Base-by-base conservation (phyloP, 768 basidiomycete genomes). In the Phylloporus scabripes region DNA sequence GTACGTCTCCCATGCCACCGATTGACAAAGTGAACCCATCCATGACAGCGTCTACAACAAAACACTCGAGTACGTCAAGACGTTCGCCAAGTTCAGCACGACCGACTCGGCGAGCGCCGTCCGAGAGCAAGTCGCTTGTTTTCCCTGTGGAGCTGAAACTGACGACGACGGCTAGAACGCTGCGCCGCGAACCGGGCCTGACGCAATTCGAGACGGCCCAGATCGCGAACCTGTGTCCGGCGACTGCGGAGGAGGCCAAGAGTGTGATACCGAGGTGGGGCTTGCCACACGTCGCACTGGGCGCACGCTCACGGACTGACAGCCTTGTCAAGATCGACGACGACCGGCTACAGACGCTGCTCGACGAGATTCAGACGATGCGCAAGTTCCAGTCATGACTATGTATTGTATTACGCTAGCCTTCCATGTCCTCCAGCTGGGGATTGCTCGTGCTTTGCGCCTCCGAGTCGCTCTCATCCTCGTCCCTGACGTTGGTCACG, bases 171-270 rank as follows among this genome's bases (percentile, higher is more conserved):
- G 32, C 8, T 15, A 49, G 48, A 23, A 88, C 87, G 1, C 70
- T 94, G 7, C 78, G 86, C 44, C 75, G 89, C 55, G 89, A 92
- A 60, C 79, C 83, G 0, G 81, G 81, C 2, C 64, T 95, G 33
- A 90, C 90, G 2, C 88, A 89, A 60, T 94, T 93, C 57, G 92
- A 95, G 72, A 87, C 87, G 4, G 91, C 92, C 2, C 92, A 95
- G 63, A 87, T 95, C 46, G 90, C 90, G 14, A 95, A 95, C 60
- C 68, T 95, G 47, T 92, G 89, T 61, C 92, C 92, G 12, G 87
- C 83, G 34, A 82, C 83, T 50, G 79, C 88, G 4, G 92, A 95
- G 57, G 93, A 95, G 67, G 87, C 92, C 23, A 94, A 92, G 72
- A 92, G 92, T 59, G 78, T 92, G 46, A 73, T 95, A 29, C 92